These are phyloP conservation scores for Sarocladium oryzae DNA, from an alignment of 2,329 filamentous ascomycete species.

Conservation along the genomic window DNA sequence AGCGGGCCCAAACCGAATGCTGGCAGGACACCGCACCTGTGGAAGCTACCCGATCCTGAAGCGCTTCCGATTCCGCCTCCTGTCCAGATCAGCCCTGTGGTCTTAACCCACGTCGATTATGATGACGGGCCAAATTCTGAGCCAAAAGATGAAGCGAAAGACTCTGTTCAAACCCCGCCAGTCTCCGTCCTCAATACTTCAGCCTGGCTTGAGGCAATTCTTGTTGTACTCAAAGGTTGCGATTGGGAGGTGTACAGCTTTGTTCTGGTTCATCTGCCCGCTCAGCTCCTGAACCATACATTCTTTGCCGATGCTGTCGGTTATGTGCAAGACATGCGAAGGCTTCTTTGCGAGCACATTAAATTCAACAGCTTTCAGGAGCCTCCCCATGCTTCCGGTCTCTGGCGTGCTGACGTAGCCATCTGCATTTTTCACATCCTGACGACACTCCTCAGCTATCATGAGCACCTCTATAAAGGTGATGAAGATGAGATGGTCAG, in stretches of 20 bases:
- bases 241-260: conserved; percentile 95
- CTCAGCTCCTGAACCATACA: conserved; percentile 84
- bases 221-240: conserved; percentile 64
- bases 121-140: conserved; percentile 14
- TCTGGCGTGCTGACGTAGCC: conserved; percentile 82
- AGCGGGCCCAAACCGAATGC: conserved; percentile 32
- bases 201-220: conserved; percentile 70
- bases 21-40: conserved; percentile 31
- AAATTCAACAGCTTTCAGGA: conserved; percentile 72
- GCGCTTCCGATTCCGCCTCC: conserved; percentile 45
- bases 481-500: conserved; percentile 88
- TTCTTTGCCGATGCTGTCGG: conserved; percentile 69
- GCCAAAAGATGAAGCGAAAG: conserved; percentile 21
- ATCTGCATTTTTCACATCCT: conserved; percentile 83
- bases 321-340: conserved; percentile 70
- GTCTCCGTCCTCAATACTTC: conserved; percentile 19
- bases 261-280: conserved; percentile 75
- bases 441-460: conserved; percentile 85
- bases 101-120: conserved; percentile 35
- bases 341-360: conserved; percentile 75
- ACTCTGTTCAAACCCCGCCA: neutral
- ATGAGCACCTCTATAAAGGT: conserved; percentile 72
- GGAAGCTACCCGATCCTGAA: conserved; percentile 51
- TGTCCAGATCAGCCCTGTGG: conserved; percentile 41
- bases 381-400: conserved; percentile 68